These are phyloP conservation scores for Torulaspora globosa DNA, from an alignment of 1,139 yeast genomes.

Conservation along the genomic window DNA sequence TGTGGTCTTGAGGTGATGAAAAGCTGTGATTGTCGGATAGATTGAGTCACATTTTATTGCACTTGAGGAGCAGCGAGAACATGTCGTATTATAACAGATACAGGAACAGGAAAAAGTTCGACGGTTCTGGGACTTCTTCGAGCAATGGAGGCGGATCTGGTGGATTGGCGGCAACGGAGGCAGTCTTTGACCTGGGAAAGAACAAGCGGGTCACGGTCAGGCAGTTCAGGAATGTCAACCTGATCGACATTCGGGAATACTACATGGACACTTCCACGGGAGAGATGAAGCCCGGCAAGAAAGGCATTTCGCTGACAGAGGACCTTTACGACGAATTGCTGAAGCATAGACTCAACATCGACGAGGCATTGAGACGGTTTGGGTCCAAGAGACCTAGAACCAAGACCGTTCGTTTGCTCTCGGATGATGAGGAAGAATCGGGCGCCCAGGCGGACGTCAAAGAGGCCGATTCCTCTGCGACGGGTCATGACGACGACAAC, in stretches of 20 bases:
- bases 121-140: conserved; percentile 16
- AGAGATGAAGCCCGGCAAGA: conserved; percentile 70
- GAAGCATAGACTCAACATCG: conserved; percentile 51
- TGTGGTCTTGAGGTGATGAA: conserved; percentile 2
- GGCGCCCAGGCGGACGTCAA: conserved; percentile 13
- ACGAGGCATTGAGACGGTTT: conserved; percentile 53
- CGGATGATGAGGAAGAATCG: conserved; percentile 29
- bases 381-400: conserved; percentile 39
- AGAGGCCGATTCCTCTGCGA: conserved; percentile 15
- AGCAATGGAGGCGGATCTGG: conserved; percentile 4
- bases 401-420: conserved; percentile 27
- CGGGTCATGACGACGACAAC: conserved; percentile 15
- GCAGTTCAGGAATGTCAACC: conserved; percentile 56
- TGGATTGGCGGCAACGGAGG: conserved; percentile 27
- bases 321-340: conserved; percentile 62
- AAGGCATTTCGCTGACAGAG: conserved; percentile 75
- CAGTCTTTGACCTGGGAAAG: conserved; percentile 50
- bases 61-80: not conserved
- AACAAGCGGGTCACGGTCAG: conserved; percentile 71
- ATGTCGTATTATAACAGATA: conserved; percentile 36
- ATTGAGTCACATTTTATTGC: not conserved
- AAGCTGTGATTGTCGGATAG: conserved; percentile 1
- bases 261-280: conserved; percentile 59
- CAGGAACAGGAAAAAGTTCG: conserved; percentile 26
- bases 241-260: conserved; percentile 79